A percentile compares a stretch with the other conserved stretches of the same genome.
phyloP scores from a whole-genome alignment of 768 basidiomycete genomes.

The Boletellus sp. region DNA sequence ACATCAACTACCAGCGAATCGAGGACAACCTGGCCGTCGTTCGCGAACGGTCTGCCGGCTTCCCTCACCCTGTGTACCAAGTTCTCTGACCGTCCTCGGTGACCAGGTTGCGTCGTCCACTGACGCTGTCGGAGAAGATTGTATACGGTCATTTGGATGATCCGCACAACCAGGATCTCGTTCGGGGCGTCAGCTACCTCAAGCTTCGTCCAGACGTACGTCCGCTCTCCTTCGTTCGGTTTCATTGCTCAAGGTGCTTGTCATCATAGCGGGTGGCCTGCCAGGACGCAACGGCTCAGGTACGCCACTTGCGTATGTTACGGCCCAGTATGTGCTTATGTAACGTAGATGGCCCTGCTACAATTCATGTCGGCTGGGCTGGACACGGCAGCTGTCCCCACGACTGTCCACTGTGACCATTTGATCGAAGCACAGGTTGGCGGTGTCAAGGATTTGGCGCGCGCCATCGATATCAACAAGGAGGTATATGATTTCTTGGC shows the following conservation, averaged over 20 bases:
- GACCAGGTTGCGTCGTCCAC: conserved; percentile 75
- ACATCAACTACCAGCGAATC: conserved; percentile 95
- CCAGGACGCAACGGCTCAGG: conserved; percentile 89
- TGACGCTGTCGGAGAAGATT: conserved; percentile 95
- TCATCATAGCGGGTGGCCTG: conserved; percentile 71
- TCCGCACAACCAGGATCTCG: conserved; percentile 85
- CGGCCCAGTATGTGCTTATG: conserved; percentile 21
- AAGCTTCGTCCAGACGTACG: conserved; percentile 96
- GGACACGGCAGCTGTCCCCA: conserved; percentile 95
- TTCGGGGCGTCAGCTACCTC: conserved; percentile 90
- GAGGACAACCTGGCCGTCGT: conserved; percentile 94
- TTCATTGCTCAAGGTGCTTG: conserved; percentile 1
- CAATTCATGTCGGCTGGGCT: conserved; percentile 99
- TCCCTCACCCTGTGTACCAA: too few species aligned
- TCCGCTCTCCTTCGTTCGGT: conserved; percentile 11
- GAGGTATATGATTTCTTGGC: conserved; percentile 99
- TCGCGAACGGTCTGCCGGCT: conserved; percentile 72
- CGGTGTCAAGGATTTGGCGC: conserved; percentile 88
- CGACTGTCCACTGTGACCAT: conserved; percentile 99
- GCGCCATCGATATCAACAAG: conserved; percentile 91
- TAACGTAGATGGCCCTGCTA: conserved; percentile 89
- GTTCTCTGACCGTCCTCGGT: conserved; percentile 4
- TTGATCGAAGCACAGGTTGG: conserved; percentile 97
- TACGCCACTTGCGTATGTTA: conserved; percentile 32
- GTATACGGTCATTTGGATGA: conserved; percentile 98